Percentiles rank a stretch among this genome's conserved stretches.
Conservation (phyloP, 2,329 filamentous ascomycete species). For the Lomentospora prolificans region DNA sequence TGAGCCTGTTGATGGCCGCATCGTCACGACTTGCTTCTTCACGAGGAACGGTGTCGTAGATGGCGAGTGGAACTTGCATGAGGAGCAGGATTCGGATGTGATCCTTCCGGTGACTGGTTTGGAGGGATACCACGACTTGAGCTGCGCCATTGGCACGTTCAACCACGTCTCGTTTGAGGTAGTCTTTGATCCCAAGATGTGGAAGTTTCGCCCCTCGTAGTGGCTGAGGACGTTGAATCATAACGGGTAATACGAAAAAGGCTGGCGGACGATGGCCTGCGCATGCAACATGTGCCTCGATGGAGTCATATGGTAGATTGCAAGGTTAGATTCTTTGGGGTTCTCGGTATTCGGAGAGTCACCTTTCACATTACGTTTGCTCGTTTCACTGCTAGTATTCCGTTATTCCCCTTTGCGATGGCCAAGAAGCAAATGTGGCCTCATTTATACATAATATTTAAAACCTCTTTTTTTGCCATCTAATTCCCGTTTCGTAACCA, state of each 20-base stretch:
- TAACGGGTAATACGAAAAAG: no score
- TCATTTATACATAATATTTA: background rate
- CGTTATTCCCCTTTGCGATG: background rate
- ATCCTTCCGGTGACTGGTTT: slow-evolving; percentile 56
- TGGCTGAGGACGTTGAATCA: background rate
- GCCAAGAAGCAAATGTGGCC: background rate
- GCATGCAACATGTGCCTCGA: no score
- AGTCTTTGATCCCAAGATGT: slow-evolving; percentile 47
- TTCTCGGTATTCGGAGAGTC: background rate
- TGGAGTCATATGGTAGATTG: no score
- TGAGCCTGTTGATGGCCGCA: slow-evolving; percentile 21
- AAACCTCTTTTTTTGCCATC: background rate
- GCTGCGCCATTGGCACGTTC: slow-evolving; percentile 61
- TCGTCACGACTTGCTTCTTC: slow-evolving; percentile 56
- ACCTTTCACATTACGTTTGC: background rate
- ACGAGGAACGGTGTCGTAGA: slow-evolving; percentile 53
- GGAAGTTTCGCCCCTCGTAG: slow-evolving; percentile 35
- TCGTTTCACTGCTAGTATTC: background rate
- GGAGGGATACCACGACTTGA: slow-evolving; percentile 62
- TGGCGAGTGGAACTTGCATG: slow-evolving; percentile 62
- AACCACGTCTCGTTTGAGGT: slow-evolving; percentile 60
- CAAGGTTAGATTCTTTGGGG: no score
- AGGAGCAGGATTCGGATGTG: slow-evolving; percentile 56
- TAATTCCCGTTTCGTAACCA: background rate
- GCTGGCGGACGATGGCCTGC: no score